Conservation (phyloP, 345 rosid genomes). For the Punica granatum region DNA sequence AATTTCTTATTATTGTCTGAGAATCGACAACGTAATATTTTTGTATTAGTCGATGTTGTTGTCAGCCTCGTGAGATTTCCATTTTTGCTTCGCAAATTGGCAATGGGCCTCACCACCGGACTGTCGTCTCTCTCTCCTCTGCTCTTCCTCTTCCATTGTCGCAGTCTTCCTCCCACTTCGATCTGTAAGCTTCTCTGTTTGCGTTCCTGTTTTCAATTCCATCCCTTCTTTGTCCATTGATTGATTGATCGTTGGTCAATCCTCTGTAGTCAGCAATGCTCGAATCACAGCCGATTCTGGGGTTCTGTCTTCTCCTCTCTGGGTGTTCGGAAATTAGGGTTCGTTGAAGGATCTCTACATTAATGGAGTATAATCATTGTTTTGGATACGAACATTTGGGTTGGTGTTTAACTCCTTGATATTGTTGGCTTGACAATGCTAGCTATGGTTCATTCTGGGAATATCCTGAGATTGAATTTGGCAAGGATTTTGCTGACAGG, state of each 20-base stretch:
- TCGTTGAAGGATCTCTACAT: background rate
- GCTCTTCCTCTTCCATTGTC: background rate
- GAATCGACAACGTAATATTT: background rate
- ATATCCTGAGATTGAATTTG: background rate
- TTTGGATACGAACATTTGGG: background rate
- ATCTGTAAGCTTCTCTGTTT: conserved; percentile 2
- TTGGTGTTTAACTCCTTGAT: background rate
- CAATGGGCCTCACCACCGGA: conserved; percentile 3
- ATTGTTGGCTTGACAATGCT: background rate
- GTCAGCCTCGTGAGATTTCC: conserved; percentile 4
- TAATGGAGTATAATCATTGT: background rate
- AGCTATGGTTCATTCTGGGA: background rate
- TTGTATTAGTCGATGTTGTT: background rate
- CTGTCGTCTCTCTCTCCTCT: background rate
- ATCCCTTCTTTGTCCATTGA: background rate
- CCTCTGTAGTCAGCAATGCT: background rate
- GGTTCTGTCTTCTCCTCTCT: background rate
- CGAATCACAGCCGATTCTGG: background rate
- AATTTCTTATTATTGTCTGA: conserved; percentile 1
- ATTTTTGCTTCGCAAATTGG: background rate
- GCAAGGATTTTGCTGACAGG: background rate
- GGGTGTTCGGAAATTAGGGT: background rate
- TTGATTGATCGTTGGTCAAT: background rate
- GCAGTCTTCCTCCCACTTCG: conserved; percentile 2
- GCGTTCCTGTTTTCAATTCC: background rate